phyloP scores from a whole-genome alignment of 768 basidiomycete species.

The Sporobolomyces roseus region DNA sequence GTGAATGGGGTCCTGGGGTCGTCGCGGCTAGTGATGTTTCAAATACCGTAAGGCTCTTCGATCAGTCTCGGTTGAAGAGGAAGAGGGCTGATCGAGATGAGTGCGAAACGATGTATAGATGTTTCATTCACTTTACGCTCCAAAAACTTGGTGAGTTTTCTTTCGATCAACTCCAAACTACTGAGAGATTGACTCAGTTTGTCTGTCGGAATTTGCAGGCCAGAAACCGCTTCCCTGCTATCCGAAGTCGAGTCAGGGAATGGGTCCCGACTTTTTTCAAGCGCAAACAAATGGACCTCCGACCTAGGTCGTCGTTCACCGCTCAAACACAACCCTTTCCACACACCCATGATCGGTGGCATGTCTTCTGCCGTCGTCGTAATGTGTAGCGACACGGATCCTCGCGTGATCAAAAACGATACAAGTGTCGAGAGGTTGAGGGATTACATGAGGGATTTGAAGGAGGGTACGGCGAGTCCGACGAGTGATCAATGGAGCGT shows the following conservation, averaged over 20 bases:
- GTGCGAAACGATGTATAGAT: not conserved
- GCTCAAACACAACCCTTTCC: constrained; percentile 29
- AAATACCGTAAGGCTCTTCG: constrained; percentile 14
- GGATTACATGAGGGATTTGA: constrained; percentile 20
- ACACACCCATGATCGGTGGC: constrained; percentile 4
- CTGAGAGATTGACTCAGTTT: not conserved
- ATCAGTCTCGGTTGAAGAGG: no score
- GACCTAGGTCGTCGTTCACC: not conserved
- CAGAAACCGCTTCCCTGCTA: constrained; percentile 28
- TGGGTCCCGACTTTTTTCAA: constrained; percentile 13
- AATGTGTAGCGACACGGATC: constrained; percentile 40
- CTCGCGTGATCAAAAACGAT: not conserved
- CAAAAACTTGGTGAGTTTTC: constrained; percentile 8
- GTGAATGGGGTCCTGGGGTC: constrained; percentile 27
- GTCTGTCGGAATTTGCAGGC: constrained; percentile 17
- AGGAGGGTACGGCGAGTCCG: constrained; percentile 13
- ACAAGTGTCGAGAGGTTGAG: constrained; percentile 1
- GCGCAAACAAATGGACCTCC: not conserved
- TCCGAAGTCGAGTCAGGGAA: constrained; percentile 16
- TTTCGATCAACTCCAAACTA: not conserved
- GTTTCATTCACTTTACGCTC: constrained; percentile 32
- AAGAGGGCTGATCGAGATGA: no score
- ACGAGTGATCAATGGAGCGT: constrained; percentile 33
- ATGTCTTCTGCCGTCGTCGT: constrained; percentile 17
- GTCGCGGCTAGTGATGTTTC: constrained; percentile 22